Evolutionary conservation across 257 asterid species (phyloP), one percentile per base, ranked within the genome.

Genomic region (Forsythia viridissima): DNA sequence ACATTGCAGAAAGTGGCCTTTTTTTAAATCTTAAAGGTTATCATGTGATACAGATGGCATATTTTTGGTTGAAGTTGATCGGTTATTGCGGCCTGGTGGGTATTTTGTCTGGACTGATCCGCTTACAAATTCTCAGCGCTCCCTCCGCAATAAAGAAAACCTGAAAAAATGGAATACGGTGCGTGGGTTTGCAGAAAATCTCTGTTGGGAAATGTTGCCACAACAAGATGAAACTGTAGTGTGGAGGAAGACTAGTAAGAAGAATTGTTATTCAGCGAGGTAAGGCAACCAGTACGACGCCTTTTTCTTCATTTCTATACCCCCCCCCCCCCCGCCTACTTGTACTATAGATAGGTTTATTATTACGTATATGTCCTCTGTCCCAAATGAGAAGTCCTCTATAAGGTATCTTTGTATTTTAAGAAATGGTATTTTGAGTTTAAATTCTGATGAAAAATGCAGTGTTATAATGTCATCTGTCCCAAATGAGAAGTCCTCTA

Each of bases 31-130:
- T 30, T 40, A 63, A 24, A 63, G 70, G 40, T 63, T 8, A 24
- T 74, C 59, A 38, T 66, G 83, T 85, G 86, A 76, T 76, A 82
- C 97, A 96, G 99, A 91, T 85, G 94, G 97, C 72, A 80, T 84
- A 76, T 94, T 70, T 81, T 85, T 96, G 83, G 79, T 86, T 79
- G 99, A 96, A 90, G 99, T 90, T 4, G 97, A 96, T 84, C 92
- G 99, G 69, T 80, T 96, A 82, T 82, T 96, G 85, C 84, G 97
- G 81, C 99, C 99, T 80, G 99, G 99, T 82, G 99, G 99, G 81
- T 96, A 93, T 82, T 96, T 96, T 85, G 99, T 96, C 87, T 96
- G 99, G 99, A 96, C 98, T 63, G 94, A 95, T 79, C 96, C 96
- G 66, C 81, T 90, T 78, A 89, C 87, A 74, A 94, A 89, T 86